Evolutionary conservation across 805 yeast genomes (phyloP), one percentile per base, ranked within the genome.

Genomic region (Citeromyces matritensis): DNA sequence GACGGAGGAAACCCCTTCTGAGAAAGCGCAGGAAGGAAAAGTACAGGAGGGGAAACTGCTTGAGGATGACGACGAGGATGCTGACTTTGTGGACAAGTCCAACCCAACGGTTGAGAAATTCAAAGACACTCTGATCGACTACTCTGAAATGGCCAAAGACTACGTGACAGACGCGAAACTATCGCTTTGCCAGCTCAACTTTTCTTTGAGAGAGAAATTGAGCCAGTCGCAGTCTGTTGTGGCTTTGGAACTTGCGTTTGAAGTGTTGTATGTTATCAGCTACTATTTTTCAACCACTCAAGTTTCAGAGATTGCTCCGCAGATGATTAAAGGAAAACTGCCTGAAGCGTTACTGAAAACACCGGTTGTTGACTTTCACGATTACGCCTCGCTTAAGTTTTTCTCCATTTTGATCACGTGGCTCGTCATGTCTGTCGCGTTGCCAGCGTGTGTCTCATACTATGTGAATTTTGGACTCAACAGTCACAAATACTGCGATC

Each of bases 401-500:
- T 53, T 67, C 37, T 44, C 60, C n/a, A 49, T 60, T 13, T 38
- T 60, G 6, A 8, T 39, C 9, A 38, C 53, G 27, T 69, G 75
- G 75, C 31, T 41, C n/a, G 24, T 57, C 4, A 42, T 52, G 30
- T 50, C 71, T 5, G 44, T 63, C 26, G 37, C 49, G 5, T 33
- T 60, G 21, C 77, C 77, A 26, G 45, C 53, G 36, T 23, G 55
- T 26, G 40, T 51, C 24, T 62, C 73, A 11, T 69, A 64, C 50
- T 69, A 65, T 50, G 42, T 69, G 42, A 69, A 69, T 50, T 69
- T 69, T 46, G 53, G 73, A 43, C 66, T 67, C 43, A 44, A 66
- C 35, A 53, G 58, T 46, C 55, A 48, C 31, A 58, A 52, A 25
- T 58, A 58, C 50, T 57, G 39, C 44, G 77, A 69, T 47, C 75